A percentile compares a stretch with the other conserved stretches of the same genome.
Conservation (phyloP, 805 yeast species). For the Metschnikowia hibisci region DNA sequence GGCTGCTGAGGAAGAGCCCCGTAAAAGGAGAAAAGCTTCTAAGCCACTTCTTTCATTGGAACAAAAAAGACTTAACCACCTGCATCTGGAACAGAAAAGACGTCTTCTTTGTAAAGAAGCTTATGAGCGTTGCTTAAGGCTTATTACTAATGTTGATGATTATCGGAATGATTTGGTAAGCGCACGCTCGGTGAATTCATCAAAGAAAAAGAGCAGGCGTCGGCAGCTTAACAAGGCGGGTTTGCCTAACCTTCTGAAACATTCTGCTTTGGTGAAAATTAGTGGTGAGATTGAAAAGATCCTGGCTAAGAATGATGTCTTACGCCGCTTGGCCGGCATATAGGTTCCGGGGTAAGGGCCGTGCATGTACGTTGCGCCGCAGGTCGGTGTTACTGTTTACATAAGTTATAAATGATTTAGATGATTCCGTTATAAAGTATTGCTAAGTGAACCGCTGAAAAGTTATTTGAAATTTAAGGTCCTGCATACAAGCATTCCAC, state of each 20-base stretch:
- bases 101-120: slow-evolving; percentile 43
- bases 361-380: no score
- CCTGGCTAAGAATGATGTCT: slow-evolving; percentile 29
- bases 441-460: no score
- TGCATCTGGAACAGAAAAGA: slow-evolving; percentile 41
- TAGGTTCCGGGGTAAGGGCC: no score
- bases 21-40: slow-evolving; percentile 27
- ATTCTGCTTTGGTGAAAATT: slow-evolving; percentile 39
- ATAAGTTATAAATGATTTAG: no score
- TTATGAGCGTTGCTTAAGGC: slow-evolving; percentile 39
- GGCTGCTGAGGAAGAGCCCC: slow-evolving; percentile 20
- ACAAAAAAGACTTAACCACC: slow-evolving; percentile 41
- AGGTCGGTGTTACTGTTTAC: no score
- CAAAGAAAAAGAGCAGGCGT: slow-evolving; percentile 32
- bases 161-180: slow-evolving; percentile 29
- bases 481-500: no score
- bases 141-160: slow-evolving; percentile 39
- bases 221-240: slow-evolving; percentile 41
- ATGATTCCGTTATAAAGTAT: no score
- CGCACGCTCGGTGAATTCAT: slow-evolving; percentile 15
- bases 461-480: no score
- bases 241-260: slow-evolving; percentile 42
- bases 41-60: slow-evolving; percentile 38
- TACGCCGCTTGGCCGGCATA: slow-evolving; percentile 24
- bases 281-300: slow-evolving; percentile 36